phyloP scores from a whole-genome alignment of 768 basidiomycete genomes.

The Boletus patriciae region DNA sequence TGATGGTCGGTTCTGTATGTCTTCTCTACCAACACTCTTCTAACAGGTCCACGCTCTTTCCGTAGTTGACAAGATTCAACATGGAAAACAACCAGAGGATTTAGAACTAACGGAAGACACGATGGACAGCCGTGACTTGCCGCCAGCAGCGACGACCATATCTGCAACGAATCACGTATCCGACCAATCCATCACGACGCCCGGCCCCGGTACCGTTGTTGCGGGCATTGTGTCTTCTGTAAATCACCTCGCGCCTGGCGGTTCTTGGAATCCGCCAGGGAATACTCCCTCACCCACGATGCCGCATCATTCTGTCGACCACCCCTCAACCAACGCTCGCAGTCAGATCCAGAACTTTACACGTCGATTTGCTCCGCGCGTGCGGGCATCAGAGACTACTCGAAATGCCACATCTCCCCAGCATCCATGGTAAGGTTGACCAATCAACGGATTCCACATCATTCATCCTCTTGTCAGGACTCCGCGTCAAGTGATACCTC shows the following conservation, averaged over 20 bases:
- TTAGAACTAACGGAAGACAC: no score
- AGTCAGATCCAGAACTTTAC: neutral
- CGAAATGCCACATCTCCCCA: neutral
- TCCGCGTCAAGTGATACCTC: neutral
- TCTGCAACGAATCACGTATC: neutral
- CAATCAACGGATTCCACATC: neutral
- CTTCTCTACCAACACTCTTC: neutral
- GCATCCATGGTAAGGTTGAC: neutral
- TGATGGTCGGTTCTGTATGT: neutral
- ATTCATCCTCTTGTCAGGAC: neutral
- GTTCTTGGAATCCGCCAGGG: neutral
- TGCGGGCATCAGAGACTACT: neutral
- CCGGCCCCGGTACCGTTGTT: conserved; percentile 28
- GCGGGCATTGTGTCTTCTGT: conserved; percentile 41
- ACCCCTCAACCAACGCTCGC: neutral
- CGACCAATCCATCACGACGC: no score
- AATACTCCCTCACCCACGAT: no score
- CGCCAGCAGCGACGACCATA: no score
- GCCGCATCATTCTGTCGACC: neutral
- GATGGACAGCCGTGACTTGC: no score
- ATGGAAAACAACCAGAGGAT: neutral
- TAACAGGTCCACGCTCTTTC: conserved; percentile 35
- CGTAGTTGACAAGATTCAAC: conserved; percentile 46
- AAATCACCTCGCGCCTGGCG: no score
- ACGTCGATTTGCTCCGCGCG: neutral